Evolutionary conservation across 164 flowering plant species (phyloP).

Genomic region (Vitis riparia): DNA sequence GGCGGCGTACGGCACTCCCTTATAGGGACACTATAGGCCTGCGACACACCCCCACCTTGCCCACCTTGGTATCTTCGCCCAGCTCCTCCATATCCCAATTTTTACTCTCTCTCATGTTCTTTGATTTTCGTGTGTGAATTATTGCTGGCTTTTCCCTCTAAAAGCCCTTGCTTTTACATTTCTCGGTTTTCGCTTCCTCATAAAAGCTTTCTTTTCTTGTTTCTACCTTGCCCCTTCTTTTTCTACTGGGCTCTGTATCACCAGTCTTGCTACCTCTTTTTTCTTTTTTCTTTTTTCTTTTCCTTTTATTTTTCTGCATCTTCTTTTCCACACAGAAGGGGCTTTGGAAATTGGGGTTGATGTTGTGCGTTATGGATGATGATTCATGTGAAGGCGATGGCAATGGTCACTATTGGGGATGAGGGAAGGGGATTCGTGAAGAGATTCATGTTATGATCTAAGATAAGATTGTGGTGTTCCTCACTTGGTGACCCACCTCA

Average conservation of each 20-base stretch:
- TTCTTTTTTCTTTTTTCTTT: neutral
- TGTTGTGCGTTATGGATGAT: too few species aligned
- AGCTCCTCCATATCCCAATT: neutral
- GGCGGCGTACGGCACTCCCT: constrained; percentile 20
- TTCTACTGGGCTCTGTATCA: neutral
- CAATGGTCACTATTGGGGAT: too few species aligned
- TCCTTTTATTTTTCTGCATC: neutral
- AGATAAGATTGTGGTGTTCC: too few species aligned
- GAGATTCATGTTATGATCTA: too few species aligned
- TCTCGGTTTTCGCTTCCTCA: constrained; percentile 16
- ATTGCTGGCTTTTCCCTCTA: constrained; percentile 14
- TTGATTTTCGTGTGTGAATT: constrained; percentile 20
- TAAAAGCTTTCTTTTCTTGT: constrained; percentile 3
- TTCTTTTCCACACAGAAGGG: neutral
- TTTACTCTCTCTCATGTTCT: neutral
- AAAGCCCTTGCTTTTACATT: neutral
- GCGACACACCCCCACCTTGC: neutral
- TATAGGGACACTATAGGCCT: neutral
- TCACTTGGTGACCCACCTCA: too few species aligned
- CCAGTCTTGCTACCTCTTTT: neutral
- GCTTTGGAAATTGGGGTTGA: constrained; percentile 3
- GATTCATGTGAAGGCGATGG: neutral
- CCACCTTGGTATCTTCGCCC: neutral
- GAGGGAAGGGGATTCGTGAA: neutral
- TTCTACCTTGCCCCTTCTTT: neutral